A percentile compares a stretch with the other conserved stretches of the same genome.
Conservation (phyloP, 371 early-diverging fungal genomes). For the Entomophthora muscae region DNA sequence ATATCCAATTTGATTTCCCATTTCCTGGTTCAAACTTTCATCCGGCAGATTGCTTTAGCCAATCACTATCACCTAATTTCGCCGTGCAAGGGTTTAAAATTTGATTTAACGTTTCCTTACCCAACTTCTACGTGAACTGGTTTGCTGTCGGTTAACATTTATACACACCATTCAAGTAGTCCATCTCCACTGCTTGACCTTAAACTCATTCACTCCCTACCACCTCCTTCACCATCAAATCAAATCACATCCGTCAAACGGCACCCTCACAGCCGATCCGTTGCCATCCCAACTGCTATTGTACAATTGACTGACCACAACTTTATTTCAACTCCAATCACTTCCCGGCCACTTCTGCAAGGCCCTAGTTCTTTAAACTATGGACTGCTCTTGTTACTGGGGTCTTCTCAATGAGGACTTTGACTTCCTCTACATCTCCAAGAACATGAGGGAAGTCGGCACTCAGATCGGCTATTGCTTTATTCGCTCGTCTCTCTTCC, state of each 20-base stretch:
- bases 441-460: neutral
- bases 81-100: neutral
- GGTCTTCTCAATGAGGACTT: neutral
- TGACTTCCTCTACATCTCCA: conserved; percentile 6
- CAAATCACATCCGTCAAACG: neutral
- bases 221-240: neutral
- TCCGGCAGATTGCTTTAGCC: neutral
- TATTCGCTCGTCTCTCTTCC: neutral
- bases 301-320: neutral
- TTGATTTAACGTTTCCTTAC: neutral
- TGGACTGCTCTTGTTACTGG: conserved; percentile 3
- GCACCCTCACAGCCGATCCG: neutral
- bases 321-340: neutral
- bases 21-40: neutral
- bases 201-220: too few relatives aligned
- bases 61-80: neutral
- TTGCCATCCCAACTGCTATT: too few relatives aligned
- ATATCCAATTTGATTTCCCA: neutral
- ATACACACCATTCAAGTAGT: neutral
- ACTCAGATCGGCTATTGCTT: neutral
- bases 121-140: neutral
- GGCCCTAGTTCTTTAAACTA: too few relatives aligned
- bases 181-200: too few relatives aligned
- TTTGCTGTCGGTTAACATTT: neutral
- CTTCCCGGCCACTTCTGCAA: neutral